phyloP scores from a whole-genome alignment of 768 basidiomycete genomes.

The Cystofilobasidium ferigula region DNA sequence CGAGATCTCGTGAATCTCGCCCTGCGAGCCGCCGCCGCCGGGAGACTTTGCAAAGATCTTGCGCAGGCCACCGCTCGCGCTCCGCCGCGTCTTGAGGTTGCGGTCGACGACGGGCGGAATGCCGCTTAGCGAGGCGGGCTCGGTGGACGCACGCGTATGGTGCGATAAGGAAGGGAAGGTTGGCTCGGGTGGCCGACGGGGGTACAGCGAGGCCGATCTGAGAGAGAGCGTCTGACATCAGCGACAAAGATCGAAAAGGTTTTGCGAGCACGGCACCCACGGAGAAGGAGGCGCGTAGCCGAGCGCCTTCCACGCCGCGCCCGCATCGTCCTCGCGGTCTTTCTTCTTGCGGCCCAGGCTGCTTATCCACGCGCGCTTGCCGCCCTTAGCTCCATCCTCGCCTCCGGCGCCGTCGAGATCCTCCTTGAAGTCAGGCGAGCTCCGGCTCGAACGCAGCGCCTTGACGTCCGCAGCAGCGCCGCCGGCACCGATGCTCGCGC shows the following conservation, averaged over 20 bases:
- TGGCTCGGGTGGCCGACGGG: background rate
- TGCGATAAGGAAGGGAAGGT: background rate
- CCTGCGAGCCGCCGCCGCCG: background rate
- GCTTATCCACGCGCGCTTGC: background rate
- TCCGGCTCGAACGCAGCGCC: background rate
- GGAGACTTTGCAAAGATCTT: conserved; percentile 2
- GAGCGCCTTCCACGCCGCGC: background rate
- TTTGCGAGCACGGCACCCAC: background rate
- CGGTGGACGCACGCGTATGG: background rate
- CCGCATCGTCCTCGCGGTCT: background rate
- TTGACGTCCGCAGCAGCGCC: background rate
- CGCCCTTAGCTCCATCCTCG: background rate
- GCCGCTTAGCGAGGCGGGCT: background rate
- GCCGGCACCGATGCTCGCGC: too few relatives aligned
- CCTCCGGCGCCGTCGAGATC: background rate
- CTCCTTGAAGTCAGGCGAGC: conserved; percentile 2
- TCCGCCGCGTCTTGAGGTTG: background rate
- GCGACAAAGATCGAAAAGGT: background rate
- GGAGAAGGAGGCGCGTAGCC: conserved; percentile 1
- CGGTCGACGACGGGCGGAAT: background rate
- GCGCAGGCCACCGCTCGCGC: background rate
- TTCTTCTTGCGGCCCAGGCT: conserved; percentile 1
- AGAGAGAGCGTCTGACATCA: background rate
- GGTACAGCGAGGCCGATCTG: background rate
- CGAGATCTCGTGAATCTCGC: background rate